Conservation (phyloP, 345 rosid genomes). For the Cochlearia excelsa region DNA sequence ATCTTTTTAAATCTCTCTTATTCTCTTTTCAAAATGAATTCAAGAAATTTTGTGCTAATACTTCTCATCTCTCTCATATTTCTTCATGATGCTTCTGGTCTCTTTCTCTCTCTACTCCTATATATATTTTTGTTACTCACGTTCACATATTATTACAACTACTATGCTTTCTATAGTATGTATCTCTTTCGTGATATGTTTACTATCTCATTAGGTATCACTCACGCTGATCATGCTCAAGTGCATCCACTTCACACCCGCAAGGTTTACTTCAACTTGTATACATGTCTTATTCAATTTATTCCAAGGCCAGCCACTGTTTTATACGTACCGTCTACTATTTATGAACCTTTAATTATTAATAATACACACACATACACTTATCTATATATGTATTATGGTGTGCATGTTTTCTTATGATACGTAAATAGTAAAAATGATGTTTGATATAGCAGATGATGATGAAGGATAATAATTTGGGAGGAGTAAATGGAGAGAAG, state of each 20-base stretch:
- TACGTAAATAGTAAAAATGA: not conserved
- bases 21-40: conserved; percentile 14
- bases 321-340: not conserved
- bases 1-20: not conserved
- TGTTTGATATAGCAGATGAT: conserved; percentile 33
- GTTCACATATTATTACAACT: not conserved
- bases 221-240: conserved; percentile 21
- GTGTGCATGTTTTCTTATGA: not conserved
- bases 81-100: conserved; percentile 44
- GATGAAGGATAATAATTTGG: conserved; percentile 8
- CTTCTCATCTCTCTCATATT: conserved; percentile 37
- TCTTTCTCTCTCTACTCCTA: not conserved
- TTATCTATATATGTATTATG: not conserved
- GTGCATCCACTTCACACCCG: conserved; percentile 26
- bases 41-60: conserved; percentile 23
- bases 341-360: not conserved
- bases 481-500: conserved; percentile 1
- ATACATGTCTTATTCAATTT: not conserved
- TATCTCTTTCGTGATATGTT: not conserved
- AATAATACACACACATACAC: not conserved
- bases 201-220: conserved; percentile 22
- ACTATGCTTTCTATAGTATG: not conserved
- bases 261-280: conserved; percentile 35
- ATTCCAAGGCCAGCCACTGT: not conserved
- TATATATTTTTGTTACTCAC: not conserved